Evolutionary conservation across 495 filamentous ascomycete genomes (phyloP), one percentile per base, ranked within the genome.

Genomic region (Neurospora sp.): DNA sequence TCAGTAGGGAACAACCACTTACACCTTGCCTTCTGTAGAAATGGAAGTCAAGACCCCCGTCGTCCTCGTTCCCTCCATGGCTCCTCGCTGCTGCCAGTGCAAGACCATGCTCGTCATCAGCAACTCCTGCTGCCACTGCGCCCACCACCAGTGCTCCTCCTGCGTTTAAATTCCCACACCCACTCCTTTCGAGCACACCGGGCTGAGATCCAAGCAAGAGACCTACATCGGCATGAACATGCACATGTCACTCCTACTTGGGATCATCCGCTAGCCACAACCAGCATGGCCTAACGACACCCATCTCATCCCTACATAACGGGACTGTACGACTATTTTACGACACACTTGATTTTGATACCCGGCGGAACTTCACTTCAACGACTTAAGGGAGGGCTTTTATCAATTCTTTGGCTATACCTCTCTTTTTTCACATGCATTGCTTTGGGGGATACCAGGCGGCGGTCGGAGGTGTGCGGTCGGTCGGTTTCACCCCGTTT

Each of bases 51-150:
- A 65, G 53, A 65, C 27, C 3, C 53, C 53, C 53, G 53, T 65
- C 53, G 53, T 65, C 53, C 53, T 35, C 53, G 27, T 37, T 35
- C 53, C 53, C 14, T 65, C 53, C 53, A 65, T 65, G 53, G 53
- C 53, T 0, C 79, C 83, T 69, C 83, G 83, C 70, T 85, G 83
- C 82, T 84, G 83, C 79, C 77, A 84, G 73, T 85, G 83, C 78
- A 82, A 83, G 20, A 75, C 80, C 71, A 80, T 85, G 70, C 82
- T 85, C 71, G 83, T 85, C 77, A 85, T 85, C 79, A 85, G 82
- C 81, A 81, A 73, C 45, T 71, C 75, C 44, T 85, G 83, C 79
- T 74, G 75, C 14, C 81, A 82, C 78, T 85, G 83, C 78, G 79
- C 77, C 45, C 83, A 85, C 74, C 73, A 74, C 70, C 81, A 84